Evolutionary conservation across 2,329 filamentous ascomycete genomes (phyloP), one percentile per base, ranked within the genome.

Genomic region (Epichloe uncinata): DNA sequence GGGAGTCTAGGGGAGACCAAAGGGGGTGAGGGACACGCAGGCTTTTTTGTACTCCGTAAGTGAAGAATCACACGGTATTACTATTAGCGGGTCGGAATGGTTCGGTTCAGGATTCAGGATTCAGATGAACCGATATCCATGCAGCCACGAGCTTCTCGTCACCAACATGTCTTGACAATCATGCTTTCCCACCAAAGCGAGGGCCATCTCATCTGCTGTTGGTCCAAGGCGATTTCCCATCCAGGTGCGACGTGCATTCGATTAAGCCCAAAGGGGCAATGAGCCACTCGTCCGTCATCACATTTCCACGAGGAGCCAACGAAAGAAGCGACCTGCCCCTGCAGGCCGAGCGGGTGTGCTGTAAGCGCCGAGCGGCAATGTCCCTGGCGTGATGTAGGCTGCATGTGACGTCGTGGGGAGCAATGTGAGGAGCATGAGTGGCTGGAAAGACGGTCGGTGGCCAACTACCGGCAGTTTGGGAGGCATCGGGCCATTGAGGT

Each of bases 291-390:
- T 8, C 22, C 22, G 20, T 15, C 22, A 33, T 33, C 22, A 43
- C 42, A 30, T 43, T n/a, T 43, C 22, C 5, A 43, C 13, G 26
- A 43, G 20, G 26, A 33, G 6, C n/a, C 15, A 45, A 20, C 26
- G 30, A 35, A 35, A 20, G 7, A 34, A 34, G 30, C 26, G 16
- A 22, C 18, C 16, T 45, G 42, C 26, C 40, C 41, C 47, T 49
- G 47, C 34, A 49, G 26, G 40, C 16, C 16, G 16, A 22, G n/a
- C 26, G 22, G 20, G 18, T 40, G 38, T 18, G 38, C 35, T 42
- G 42, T 52, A 50, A 52, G 42, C 47, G 42, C 50, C 43, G 30
- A 48, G 15, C 41, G 16, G 30, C n/a, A 38, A 50, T 48, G 45
- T 36, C 38, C 18, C 8, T 18, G 18, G 26, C 45, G 48, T 46